Evolutionary conservation across 768 basidiomycete genomes (phyloP), one percentile per base, ranked within the genome.

Genomic region (Ramaria sp.): DNA sequence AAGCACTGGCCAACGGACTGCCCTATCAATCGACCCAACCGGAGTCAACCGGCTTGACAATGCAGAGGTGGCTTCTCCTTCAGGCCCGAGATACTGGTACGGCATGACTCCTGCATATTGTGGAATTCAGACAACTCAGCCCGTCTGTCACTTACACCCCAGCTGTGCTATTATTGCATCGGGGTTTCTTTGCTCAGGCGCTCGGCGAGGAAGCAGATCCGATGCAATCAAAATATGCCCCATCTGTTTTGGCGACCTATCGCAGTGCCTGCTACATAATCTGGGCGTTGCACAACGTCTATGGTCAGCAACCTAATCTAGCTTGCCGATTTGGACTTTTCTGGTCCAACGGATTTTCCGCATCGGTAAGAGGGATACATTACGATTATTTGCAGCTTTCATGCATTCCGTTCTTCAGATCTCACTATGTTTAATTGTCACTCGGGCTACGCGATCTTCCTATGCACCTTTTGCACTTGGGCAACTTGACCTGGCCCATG

Each of bases 181-280:
- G 85, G 30, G 73, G 79, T 15, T 86, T 84, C 65, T 83, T 87
- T 62, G 80, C 80, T 1, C 81, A 81, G 62, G 83, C 84, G 0
- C 67, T 88, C 19, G 77, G 79, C 51, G 84, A 86, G 46, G 71
- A 72, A 50, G 80, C 82, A 0, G 62, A 68, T 7, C 78, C 81
- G 58, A 71, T 84, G 49, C 71, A 73, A 51, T 82, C 86, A 68
- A 73, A 72, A 48, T 82, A 79, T 63, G 82, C 84, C 20, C 83
- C 84, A 9, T 87, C 85, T 1, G 83, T 84, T 12, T 72, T 87
- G 4, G 86, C 86, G 11, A 83, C 82, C 12, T 87, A 60, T 39
- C 57, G 57, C 17, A 60, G 59, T 47, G 49, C 57, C n/a, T 57
- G 55, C 46, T 47, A 38, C 17, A 54, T 59, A 30, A 47, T 59